Percentiles rank a stretch among this genome's conserved stretches.
phyloP scores from a whole-genome alignment of 257 asterid species.

The Nemophila menziesii region DNA sequence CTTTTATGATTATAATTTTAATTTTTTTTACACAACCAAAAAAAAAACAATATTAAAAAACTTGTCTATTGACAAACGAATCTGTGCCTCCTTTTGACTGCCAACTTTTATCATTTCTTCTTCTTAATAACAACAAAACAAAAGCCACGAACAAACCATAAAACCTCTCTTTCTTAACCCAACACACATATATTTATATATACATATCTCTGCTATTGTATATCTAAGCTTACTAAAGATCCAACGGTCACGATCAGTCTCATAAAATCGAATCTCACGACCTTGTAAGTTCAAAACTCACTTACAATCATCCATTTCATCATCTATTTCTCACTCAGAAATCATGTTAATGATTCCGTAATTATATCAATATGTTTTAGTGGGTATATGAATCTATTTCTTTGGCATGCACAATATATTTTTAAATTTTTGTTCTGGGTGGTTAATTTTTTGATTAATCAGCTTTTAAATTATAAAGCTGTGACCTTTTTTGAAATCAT shows the following conservation, averaged over 20 bases:
- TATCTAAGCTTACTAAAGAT: constrained; percentile 1
- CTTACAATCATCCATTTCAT: too few species aligned
- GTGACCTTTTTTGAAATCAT: neutral
- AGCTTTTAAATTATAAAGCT: neutral
- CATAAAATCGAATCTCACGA: constrained; percentile 1
- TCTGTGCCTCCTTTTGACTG: neutral
- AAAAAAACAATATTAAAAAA: too few species aligned
- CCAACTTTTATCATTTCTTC: neutral
- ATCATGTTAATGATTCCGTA: too few species aligned
- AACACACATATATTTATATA: constrained; percentile 5
- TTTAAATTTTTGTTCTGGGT: neutral
- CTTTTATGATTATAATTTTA: too few species aligned
- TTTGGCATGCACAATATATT: neutral
- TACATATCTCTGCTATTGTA: neutral
- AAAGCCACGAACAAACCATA: constrained; percentile 11
- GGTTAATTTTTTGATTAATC: neutral
- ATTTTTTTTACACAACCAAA: too few species aligned
- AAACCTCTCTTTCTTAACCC: constrained; percentile 14
- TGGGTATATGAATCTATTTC: neutral
- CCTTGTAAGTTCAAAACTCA: constrained; percentile 7
- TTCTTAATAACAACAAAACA: neutral
- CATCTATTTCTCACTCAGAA: too few species aligned
- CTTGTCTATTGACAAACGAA: too few species aligned
- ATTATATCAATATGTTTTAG: too few species aligned
- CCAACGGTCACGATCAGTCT: constrained; percentile 10